Percentiles rank a stretch among this genome's conserved stretches.
These are phyloP conservation scores for Rhodotorula toruloides DNA, from an alignment of 768 basidiomycete species.

Conservation along the genomic window DNA sequence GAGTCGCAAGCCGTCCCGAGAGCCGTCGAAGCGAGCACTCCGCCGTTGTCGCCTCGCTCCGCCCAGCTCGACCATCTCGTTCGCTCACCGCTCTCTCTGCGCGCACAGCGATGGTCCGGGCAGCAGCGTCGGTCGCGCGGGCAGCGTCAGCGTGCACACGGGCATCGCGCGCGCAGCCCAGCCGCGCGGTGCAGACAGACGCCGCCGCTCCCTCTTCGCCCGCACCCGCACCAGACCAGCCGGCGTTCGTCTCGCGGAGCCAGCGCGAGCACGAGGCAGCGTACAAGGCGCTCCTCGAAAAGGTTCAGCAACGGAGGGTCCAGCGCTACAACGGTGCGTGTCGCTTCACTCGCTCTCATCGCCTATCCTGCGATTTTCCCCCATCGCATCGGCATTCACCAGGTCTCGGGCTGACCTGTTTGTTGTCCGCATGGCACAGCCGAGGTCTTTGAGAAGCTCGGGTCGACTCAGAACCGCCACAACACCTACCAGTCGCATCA, in stretches of 20 bases:
- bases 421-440: background rate
- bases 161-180: background rate
- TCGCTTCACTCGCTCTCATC: background rate
- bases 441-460: slow-evolving; percentile 51
- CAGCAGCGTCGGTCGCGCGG: too few species aligned
- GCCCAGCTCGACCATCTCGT: too few species aligned
- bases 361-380: background rate
- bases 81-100: too few species aligned
- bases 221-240: background rate
- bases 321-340: slow-evolving; percentile 14
- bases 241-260: too few species aligned
- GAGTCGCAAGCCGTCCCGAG: too few species aligned
- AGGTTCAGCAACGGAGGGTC: slow-evolving; percentile 31
- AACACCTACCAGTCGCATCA: slow-evolving; percentile 71
- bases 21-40: too few species aligned
- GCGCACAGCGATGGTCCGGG: too few species aligned
- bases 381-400: background rate
- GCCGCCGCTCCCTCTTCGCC: background rate
- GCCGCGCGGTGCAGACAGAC: background rate
- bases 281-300: slow-evolving; percentile 10
- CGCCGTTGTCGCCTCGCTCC: too few species aligned
- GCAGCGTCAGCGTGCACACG: background rate
- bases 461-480: slow-evolving; percentile 67
- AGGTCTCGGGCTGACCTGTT: too few species aligned
- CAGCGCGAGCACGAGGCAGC: slow-evolving; percentile 19